Evolutionary conservation across 352 stramenopile genomes (phyloP).

Genomic region (Thalassiosira livingstoniorum): DNA sequence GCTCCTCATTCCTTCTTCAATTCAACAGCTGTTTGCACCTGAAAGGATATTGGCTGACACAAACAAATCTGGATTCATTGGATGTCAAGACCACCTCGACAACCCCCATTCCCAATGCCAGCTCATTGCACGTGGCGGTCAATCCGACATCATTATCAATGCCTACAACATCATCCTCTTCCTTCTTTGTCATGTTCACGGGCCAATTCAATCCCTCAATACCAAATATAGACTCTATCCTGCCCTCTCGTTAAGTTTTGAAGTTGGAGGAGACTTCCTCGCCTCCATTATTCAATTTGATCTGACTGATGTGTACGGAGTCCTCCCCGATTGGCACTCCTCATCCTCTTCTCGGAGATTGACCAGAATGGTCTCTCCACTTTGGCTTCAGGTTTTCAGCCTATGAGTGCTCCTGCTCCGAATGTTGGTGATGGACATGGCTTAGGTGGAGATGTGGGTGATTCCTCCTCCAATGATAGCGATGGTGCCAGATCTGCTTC

Average conservation of each 20-base stretch:
- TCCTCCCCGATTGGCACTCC: conserved; percentile 13
- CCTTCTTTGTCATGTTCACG: conserved; percentile 14
- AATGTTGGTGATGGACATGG: conserved; percentile 3
- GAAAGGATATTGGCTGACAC: background rate
- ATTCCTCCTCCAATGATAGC: too few species aligned
- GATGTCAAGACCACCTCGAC: background rate
- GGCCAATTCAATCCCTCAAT: conserved; percentile 3
- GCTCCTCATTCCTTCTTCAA: too few species aligned
- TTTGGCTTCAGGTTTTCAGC: too few species aligned
- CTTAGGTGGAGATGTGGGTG: conserved; percentile 38
- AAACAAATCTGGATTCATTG: background rate
- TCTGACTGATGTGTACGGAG: conserved; percentile 17
- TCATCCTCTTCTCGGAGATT: conserved; percentile 15
- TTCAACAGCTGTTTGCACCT: too few species aligned
- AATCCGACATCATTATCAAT: conserved; percentile 4
- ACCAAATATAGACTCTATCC: conserved; percentile 1
- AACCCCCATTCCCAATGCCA: background rate
- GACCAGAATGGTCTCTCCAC: too few species aligned
- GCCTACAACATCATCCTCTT: conserved; percentile 14
- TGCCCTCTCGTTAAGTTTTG: conserved; percentile 4
- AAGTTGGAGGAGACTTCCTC: conserved; percentile 6
- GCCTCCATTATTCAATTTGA: conserved; percentile 29
- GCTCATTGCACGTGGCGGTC: background rate
- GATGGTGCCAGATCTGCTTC: too few species aligned
- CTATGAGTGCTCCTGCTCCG: too few species aligned